Base-by-base conservation (phyloP, 805 yeast genomes). In the Saturnispora diversa region DNA sequence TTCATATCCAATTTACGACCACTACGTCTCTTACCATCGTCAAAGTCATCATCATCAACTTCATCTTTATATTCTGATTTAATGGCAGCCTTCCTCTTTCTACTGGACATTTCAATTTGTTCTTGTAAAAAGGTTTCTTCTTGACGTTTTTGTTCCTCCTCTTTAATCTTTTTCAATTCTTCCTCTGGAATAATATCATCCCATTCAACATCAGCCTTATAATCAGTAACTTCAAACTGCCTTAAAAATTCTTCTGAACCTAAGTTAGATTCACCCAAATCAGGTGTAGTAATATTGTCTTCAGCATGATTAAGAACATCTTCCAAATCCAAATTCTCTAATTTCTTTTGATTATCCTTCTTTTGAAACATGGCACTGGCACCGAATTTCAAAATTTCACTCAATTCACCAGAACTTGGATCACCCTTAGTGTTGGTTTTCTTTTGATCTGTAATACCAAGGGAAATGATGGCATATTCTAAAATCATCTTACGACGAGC, bases 331-430 rank as follows among this genome's bases (percentile, higher is more conserved):
- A 92, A 73, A 51, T 90, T 87, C 59, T 92, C 99, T 50, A 92
- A 74, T 63, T 87, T 90, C 73, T 86, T 84, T 62, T 92, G 99
- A 56, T 92, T 92, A 47, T 90, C 95, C 33, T 48, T 53, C n/a
- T 94, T 88, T 50, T 86, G 85, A 66, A 92, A 92, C 99, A 92
- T 92, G 58, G 85, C 87, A 27, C 95, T 95, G 6, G 99, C 99
- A 49, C 99, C 99, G 59, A 92, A 92, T 64, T 92, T 92, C 60
- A 92, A 72, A 55, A 92, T 92, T 57, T 92, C 96, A 47, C 88
- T 76, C 42, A 92, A 70, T 59, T 92, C 98, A 47, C 84, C 80
- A 6, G 86, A 64, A 2, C 81, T 69, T 3, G 97, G 97, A 43
- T 87, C 96, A 44, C 66, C 62, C 51, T 77, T 75, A 40, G 70